A percentile compares a stretch with the other conserved stretches of the same genome.
Conservation (phyloP, 371 early-diverging fungal species). For the Mycotypha africana region DNA sequence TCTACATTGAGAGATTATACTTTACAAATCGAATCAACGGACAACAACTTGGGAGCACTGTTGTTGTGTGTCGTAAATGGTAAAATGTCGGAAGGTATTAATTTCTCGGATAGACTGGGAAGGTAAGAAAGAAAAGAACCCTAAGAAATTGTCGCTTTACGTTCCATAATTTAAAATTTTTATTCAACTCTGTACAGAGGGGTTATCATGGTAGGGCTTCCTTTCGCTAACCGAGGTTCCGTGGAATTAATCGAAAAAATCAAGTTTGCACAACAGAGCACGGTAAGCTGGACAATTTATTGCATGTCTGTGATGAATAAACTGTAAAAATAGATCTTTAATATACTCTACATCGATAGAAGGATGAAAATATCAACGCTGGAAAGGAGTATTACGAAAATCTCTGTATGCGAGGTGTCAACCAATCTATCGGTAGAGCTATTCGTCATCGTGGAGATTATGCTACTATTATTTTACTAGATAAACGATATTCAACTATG, state of each 20-base stretch:
- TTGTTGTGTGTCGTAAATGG: conserved; percentile 96
- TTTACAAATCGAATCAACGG: conserved; percentile 31
- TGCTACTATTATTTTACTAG: conserved; percentile 69
- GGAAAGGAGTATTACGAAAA: conserved; percentile 83
- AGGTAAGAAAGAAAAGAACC: conserved; percentile 34
- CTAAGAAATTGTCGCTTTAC: not conserved
- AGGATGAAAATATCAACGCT: conserved; percentile 19
- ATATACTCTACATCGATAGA: too few relatives aligned
- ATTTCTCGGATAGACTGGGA: conserved; percentile 87
- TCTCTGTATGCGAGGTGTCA: conserved; percentile 94
- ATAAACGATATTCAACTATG: conserved; percentile 55
- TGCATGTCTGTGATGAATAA: too few relatives aligned
- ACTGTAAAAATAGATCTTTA: too few relatives aligned
- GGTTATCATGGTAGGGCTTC: conserved; percentile 87
- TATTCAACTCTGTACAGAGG: conserved; percentile 36
- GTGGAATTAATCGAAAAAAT: conserved; percentile 78
- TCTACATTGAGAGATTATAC: conserved; percentile 55
- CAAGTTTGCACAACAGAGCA: conserved; percentile 47
- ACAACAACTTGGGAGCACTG: conserved; percentile 63
- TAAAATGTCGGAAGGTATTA: conserved; percentile 97
- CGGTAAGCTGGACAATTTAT: too few relatives aligned
- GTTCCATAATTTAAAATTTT: too few relatives aligned
- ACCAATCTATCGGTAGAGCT: conserved; percentile 96
- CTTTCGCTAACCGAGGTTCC: conserved; percentile 73
- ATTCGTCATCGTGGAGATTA: conserved; percentile 87